Percentiles rank a stretch among this genome's conserved stretches.
Conservation (phyloP, 2,329 filamentous ascomycete genomes). For the Coleophoma eucalyptorum region DNA sequence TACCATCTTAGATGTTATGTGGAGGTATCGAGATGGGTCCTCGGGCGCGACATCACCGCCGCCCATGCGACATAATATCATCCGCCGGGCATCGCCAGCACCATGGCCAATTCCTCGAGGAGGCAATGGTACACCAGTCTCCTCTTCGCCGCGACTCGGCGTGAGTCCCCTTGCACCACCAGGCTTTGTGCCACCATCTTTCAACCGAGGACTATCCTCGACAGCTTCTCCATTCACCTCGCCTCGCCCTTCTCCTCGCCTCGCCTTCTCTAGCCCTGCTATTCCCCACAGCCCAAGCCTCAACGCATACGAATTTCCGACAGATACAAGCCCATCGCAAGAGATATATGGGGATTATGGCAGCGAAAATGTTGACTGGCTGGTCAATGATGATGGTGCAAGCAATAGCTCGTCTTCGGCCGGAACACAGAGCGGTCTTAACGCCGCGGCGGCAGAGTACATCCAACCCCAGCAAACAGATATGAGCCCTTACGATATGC, state of each 20-base stretch:
- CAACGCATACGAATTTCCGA: conserved; percentile 92
- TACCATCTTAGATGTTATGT: conserved; percentile 83
- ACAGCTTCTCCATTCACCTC: conserved; percentile 90
- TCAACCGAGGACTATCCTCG: conserved; percentile 72
- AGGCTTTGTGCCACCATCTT: conserved; percentile 75
- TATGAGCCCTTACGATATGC: conserved; percentile 98
- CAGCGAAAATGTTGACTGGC: conserved; percentile 94
- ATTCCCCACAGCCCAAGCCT: conserved; percentile 93
- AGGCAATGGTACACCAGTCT: conserved; percentile 67
- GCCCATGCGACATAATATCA: conserved; percentile 81
- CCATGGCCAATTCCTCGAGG: conserved; percentile 78
- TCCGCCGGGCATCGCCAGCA: conserved; percentile 86
- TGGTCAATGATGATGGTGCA: conserved; percentile 82
- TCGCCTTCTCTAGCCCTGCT: conserved; percentile 82
- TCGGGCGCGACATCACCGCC: conserved; percentile 70
- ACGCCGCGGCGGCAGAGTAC: conserved; percentile 79
- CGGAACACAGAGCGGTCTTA: conserved; percentile 66
- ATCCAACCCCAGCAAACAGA: conserved; percentile 66
- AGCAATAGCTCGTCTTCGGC: conserved; percentile 73
- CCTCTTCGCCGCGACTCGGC: conserved; percentile 76
- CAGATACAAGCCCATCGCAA: conserved; percentile 72
- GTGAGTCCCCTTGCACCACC: conserved; percentile 82
- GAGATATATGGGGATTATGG: conserved; percentile 91
- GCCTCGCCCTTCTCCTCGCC: conserved; percentile 84
- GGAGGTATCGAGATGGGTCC: conserved; percentile 72